Conservation (phyloP, 83 land plant species). For the Thuja plicata region DNA sequence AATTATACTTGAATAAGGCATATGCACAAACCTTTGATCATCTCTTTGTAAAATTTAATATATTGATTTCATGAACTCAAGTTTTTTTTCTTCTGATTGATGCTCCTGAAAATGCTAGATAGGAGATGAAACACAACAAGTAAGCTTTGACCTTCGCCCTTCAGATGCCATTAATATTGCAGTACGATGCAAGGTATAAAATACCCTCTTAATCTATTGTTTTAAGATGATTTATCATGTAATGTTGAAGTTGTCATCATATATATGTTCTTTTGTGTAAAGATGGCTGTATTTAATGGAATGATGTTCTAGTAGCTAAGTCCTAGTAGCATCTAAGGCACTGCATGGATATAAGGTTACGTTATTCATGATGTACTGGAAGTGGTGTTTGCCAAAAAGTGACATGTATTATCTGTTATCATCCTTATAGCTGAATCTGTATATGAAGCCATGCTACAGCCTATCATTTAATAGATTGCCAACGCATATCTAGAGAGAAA, state of each 20-base stretch:
- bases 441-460: background rate
- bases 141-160: slow-evolving; percentile 83
- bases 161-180: slow-evolving; percentile 98
- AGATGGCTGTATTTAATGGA: background rate
- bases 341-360: background rate
- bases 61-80: background rate
- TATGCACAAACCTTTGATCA: background rate
- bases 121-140: slow-evolving; percentile 56
- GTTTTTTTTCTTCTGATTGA: background rate
- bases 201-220: background rate
- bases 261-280: slow-evolving; percentile 2
- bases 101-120: slow-evolving; percentile 28
- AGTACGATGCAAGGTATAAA: slow-evolving; percentile 77
- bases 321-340: background rate
- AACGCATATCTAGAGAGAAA: background rate
- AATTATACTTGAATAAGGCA: slow-evolving; percentile 75
- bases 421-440: background rate
- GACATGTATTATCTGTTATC: background rate
- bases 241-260: background rate
- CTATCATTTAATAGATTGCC: background rate
- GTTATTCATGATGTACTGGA: background rate
- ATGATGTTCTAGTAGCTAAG: background rate
- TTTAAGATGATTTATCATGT: background rate
- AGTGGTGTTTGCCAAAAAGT: background rate
- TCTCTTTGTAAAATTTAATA: background rate